A percentile compares a stretch with the other conserved stretches of the same genome.
phyloP scores from a whole-genome alignment of 139 green algal species.

The Chlorella vulgaris region DNA sequence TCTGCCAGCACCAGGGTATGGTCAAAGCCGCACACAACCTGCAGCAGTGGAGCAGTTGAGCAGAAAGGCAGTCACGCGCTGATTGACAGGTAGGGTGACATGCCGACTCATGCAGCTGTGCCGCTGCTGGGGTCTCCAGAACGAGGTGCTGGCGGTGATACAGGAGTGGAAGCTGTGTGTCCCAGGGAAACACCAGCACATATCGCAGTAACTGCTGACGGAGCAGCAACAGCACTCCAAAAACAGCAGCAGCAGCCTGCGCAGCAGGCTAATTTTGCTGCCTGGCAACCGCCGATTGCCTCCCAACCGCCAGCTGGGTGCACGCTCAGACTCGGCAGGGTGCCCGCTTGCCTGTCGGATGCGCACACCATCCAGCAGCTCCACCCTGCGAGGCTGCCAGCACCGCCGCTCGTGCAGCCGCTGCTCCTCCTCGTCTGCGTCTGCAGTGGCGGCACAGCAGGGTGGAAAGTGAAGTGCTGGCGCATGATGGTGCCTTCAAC shows the following conservation, averaged over 20 bases:
- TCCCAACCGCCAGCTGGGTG: not conserved
- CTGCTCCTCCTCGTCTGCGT: conserved; percentile 36
- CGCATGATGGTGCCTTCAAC: not conserved
- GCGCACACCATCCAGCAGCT: not conserved
- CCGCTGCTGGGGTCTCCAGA: not conserved
- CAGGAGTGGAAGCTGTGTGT: no score
- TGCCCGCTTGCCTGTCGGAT: conserved; percentile 21
- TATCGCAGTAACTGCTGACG: no score
- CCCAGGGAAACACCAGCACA: no score
- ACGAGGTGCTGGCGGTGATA: no score
- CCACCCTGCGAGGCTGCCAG: conserved; percentile 40
- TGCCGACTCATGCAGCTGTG: not conserved
- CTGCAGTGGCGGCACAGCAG: not conserved
- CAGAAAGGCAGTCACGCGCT: no score
- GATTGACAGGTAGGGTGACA: not conserved
- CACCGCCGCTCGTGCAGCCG: conserved; percentile 28
- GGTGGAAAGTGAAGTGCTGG: not conserved
- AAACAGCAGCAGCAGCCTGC: no score
- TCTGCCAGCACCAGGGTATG: conserved; percentile 43
- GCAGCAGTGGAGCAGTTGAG: not conserved
- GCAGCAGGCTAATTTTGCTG: no score
- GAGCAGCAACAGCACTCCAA: no score
- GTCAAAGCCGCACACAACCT: conserved; percentile 48
- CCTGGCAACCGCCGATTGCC: no score
- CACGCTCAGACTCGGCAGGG: not conserved